These are phyloP conservation scores for Emericellopsis atlantica DNA, from an alignment of 2,329 filamentous ascomycete genomes.

Conservation along the genomic window DNA sequence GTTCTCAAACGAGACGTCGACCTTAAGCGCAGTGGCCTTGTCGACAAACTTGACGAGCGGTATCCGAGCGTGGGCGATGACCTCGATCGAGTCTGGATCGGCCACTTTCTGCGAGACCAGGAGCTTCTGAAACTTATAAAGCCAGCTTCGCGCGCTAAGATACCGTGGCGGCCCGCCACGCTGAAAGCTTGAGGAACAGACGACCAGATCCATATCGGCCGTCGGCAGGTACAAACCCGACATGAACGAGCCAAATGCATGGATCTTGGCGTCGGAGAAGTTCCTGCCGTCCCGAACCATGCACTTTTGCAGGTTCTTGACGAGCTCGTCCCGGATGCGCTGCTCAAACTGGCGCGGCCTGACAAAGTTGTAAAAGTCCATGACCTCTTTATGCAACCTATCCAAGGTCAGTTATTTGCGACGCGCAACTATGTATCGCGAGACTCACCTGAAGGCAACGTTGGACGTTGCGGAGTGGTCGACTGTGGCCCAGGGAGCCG, in stretches of 20 bases:
- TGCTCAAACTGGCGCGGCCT: slow-evolving; percentile 68
- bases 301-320: slow-evolving; percentile 51
- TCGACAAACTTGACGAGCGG: slow-evolving; percentile 91
- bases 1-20: slow-evolving; percentile 95
- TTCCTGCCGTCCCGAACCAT: slow-evolving; percentile 36
- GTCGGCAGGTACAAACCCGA: slow-evolving; percentile 60
- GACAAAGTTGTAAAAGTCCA: slow-evolving; percentile 80
- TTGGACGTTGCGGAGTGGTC: slow-evolving; percentile 41
- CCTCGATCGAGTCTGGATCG: slow-evolving; percentile 43
- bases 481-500: slow-evolving; percentile 49
- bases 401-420: not conserved
- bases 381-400: slow-evolving; percentile 79
- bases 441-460: slow-evolving; percentile 43
- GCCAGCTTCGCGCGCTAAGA: slow-evolving; percentile 34
- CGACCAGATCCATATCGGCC: slow-evolving; percentile 88
- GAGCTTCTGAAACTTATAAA: slow-evolving; percentile 51
- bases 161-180: slow-evolving; percentile 34
- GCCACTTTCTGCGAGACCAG: slow-evolving; percentile 46
- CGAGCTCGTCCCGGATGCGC: slow-evolving; percentile 57
- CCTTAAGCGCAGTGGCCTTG: slow-evolving; percentile 60
- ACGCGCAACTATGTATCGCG: no score
- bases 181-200: slow-evolving; percentile 50
- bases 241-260: slow-evolving; percentile 86
- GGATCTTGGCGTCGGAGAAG: slow-evolving; percentile 50
- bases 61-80: slow-evolving; percentile 67